phyloP scores from a whole-genome alignment of 129 eudicot genomes.

The Centella asiatica region DNA sequence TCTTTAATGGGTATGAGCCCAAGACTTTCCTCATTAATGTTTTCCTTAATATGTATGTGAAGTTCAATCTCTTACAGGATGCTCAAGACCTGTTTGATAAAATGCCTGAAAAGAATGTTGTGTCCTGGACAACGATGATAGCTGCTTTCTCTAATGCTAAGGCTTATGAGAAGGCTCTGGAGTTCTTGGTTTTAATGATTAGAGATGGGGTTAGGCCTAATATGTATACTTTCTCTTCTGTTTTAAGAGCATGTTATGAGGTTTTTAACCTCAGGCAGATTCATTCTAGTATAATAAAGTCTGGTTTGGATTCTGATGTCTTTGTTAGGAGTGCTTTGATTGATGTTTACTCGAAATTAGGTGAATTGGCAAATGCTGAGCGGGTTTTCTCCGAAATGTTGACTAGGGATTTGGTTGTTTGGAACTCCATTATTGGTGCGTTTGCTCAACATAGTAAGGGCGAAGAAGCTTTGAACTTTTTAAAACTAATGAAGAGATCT shows the following conservation, averaged over 20 bases:
- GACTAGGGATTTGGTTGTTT: conserved; percentile 59
- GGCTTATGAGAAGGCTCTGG: conserved; percentile 30
- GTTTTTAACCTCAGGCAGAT: conserved; percentile 45
- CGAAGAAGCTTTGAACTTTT: conserved; percentile 56
- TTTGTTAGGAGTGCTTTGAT: conserved; percentile 69
- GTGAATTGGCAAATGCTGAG: conserved; percentile 43
- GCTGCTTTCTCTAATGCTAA: conserved; percentile 49
- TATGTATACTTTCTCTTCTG: conserved; percentile 59
- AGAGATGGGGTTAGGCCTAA: conserved; percentile 57
- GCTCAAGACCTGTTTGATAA: conserved; percentile 55
- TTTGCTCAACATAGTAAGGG: conserved; percentile 67
- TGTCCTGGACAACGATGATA: conserved; percentile 79
- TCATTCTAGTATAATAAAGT: conserved; percentile 48
- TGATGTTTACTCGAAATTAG: conserved; percentile 68
- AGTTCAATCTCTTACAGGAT: conserved; percentile 44
- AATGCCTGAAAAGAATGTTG: conserved; percentile 69
- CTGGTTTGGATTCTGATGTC: conserved; percentile 67
- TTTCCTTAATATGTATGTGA: conserved; percentile 50
- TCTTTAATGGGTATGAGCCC: conserved; percentile 58
- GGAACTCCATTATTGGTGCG: conserved; percentile 74
- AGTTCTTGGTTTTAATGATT: conserved; percentile 52
- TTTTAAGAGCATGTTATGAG: conserved; percentile 54
- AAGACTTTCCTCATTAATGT: conserved; percentile 50
- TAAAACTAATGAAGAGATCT: conserved; percentile 55
- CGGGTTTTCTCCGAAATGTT: conserved; percentile 45